phyloP scores from a whole-genome alignment of 2,329 filamentous ascomycete genomes.

The Aspergillus felis region DNA sequence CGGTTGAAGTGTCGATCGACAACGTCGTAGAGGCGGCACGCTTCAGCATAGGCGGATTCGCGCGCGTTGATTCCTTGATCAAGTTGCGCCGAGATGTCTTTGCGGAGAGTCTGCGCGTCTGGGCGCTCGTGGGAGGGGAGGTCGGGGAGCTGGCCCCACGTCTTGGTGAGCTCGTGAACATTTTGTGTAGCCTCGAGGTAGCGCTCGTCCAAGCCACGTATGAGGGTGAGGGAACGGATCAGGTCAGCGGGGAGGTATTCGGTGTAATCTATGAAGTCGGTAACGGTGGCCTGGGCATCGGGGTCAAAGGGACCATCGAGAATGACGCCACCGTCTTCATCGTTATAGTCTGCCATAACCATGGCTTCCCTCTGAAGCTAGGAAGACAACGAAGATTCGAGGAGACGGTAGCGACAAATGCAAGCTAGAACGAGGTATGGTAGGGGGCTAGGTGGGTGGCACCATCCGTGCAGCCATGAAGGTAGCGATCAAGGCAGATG shows the following conservation, averaged over 20 bases:
- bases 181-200: conserved; percentile 40
- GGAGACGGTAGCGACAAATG: conserved; percentile 4
- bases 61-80: conserved; percentile 53
- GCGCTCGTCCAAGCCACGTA: conserved; percentile 48
- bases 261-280: conserved; percentile 66
- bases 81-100: conserved; percentile 54
- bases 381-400: conserved; percentile 11
- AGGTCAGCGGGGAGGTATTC: conserved; percentile 65
- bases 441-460: conserved; percentile 11
- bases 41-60: conserved; percentile 55
- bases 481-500: conserved; percentile 10
- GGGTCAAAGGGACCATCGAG: conserved; percentile 54
- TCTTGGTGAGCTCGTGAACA: conserved; percentile 41
- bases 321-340: conserved; percentile 41
- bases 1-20: conserved; percentile 56
- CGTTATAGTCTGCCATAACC: conserved; percentile 40
- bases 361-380: conserved; percentile 19
- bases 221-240: conserved; percentile 59
- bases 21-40: conserved; percentile 54
- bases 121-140: conserved; percentile 47
- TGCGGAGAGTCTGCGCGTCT: conserved; percentile 51
- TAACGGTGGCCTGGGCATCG: conserved; percentile 62
- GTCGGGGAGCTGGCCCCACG: conserved; percentile 48
- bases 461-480: conserved; percentile 23
- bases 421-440: conserved; percentile 6